A percentile compares a stretch with the other conserved stretches of the same genome.
Evolutionary conservation across 2,329 filamentous ascomycete species (phyloP).

Genomic region (Exserohilum rostratum): DNA sequence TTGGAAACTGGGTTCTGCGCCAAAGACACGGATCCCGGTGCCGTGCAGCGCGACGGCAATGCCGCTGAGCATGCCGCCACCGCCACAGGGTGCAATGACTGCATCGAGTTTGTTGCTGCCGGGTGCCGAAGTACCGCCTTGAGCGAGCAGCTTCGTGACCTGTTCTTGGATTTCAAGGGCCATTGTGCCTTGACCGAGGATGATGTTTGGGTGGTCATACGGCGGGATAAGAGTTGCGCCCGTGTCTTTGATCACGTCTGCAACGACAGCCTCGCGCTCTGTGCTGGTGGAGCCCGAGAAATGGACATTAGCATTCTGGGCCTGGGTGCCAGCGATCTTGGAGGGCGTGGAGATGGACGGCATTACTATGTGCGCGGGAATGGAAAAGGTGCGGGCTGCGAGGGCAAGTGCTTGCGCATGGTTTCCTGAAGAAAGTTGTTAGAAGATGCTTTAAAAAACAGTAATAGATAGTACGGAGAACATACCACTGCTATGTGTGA

Average conservation of each 20-base stretch:
- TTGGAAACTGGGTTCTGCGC: conserved; percentile 81
- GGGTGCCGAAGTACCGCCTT: neutral
- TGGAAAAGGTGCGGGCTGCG: conserved; percentile 73
- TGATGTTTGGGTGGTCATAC: conserved; percentile 90
- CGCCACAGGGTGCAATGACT: conserved; percentile 81
- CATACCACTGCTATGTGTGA: conserved; percentile 86
- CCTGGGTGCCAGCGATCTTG: conserved; percentile 82
- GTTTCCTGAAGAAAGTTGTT: conserved; percentile 67
- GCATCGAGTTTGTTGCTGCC: conserved; percentile 48
- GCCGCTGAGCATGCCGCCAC: conserved; percentile 86
- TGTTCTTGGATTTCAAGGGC: conserved; percentile 83
- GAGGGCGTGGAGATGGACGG: conserved; percentile 80
- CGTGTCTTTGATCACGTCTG: conserved; percentile 71
- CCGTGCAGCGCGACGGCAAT: conserved; percentile 76
- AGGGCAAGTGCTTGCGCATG: conserved; percentile 92
- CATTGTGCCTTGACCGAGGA: conserved; percentile 90
- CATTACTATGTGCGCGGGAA: conserved; percentile 92
- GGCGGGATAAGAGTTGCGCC: conserved; percentile 83
- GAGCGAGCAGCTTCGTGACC: conserved; percentile 61
- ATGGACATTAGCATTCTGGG: conserved; percentile 77
- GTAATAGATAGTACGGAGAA: conserved; percentile 3
- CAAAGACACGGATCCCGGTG: conserved; percentile 78
- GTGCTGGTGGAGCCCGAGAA: conserved; percentile 81
- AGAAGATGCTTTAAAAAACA: neutral
- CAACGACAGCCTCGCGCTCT: conserved; percentile 80